phyloP scores from a whole-genome alignment of 192 early-diverging fungal species.

The Podila epigama region DNA sequence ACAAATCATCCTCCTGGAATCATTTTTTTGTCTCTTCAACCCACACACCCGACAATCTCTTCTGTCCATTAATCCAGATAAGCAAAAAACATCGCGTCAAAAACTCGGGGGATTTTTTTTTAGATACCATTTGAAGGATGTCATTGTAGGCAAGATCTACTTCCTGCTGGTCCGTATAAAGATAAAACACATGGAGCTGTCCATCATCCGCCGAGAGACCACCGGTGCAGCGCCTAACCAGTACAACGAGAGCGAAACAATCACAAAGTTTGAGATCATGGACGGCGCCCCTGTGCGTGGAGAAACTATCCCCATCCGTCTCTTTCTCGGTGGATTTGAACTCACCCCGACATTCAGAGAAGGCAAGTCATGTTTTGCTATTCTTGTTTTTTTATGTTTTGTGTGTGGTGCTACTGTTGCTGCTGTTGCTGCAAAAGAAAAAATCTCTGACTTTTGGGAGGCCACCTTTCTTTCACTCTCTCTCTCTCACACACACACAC shows the following conservation, averaged over 20 bases:
- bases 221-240: constrained; percentile 96
- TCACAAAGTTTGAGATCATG: constrained; percentile 99
- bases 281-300: constrained; percentile 96
- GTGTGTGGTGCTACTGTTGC: neutral
- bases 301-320: constrained; percentile 98
- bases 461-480: neutral
- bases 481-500: neutral
- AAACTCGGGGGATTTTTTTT: too few species aligned
- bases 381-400: neutral
- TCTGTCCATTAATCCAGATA: too few species aligned
- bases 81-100: neutral
- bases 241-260: constrained; percentile 99
- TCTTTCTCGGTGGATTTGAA: constrained; percentile 97
- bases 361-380: constrained; percentile 3
- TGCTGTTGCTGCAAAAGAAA: neutral
- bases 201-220: constrained; percentile 96
- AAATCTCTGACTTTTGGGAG: neutral
- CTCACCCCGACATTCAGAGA: constrained; percentile 98
- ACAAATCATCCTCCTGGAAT: neutral
- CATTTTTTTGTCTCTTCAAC: neutral
- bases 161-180: constrained; percentile 99
- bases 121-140: constrained; percentile 97
- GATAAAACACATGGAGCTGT: constrained; percentile 99
- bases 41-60: too few species aligned
- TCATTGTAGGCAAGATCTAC: constrained; percentile 99